These are phyloP conservation scores for Aspergillus novofumigatus DNA, from an alignment of 2,329 filamentous ascomycete species.

Conservation along the genomic window DNA sequence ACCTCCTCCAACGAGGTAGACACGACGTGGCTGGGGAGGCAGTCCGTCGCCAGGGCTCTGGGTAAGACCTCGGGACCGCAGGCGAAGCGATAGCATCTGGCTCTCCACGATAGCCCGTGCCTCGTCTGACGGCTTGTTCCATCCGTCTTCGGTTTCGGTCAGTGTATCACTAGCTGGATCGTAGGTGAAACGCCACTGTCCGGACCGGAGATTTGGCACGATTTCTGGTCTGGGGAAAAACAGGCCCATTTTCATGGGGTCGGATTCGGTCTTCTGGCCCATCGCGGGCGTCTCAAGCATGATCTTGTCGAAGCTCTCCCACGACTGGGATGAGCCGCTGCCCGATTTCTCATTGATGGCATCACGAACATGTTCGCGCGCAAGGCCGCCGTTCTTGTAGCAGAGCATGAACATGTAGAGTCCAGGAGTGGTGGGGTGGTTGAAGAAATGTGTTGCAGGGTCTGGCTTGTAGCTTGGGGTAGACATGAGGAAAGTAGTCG, in stretches of 20 bases:
- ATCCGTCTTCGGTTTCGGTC: slow-evolving; percentile 50
- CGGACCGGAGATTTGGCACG: slow-evolving; percentile 81
- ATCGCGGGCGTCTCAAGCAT: slow-evolving; percentile 67
- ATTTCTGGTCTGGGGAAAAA: slow-evolving; percentile 96
- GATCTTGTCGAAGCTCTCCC: slow-evolving; percentile 75
- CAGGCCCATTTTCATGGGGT: slow-evolving; percentile 78
- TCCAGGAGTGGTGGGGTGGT: slow-evolving; percentile 84
- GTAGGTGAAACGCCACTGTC: slow-evolving; percentile 79
- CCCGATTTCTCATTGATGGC: slow-evolving; percentile 57
- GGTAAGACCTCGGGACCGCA: slow-evolving; percentile 77
- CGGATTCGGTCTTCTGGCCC: slow-evolving; percentile 51
- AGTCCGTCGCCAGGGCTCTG: slow-evolving; percentile 51
- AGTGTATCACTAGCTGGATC: slow-evolving; percentile 45
- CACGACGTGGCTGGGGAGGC: slow-evolving; percentile 77
- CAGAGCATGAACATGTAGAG: slow-evolving; percentile 99
- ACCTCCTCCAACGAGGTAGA: slow-evolving; percentile 93
- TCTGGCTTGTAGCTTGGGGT: slow-evolving; percentile 88
- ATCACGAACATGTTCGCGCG: slow-evolving; percentile 85
- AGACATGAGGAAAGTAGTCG: slow-evolving; percentile 96
- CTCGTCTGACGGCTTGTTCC: slow-evolving; percentile 63
- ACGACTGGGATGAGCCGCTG: slow-evolving; percentile 51
- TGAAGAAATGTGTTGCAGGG: slow-evolving; percentile 94
- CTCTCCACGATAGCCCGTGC: slow-evolving; percentile 86
- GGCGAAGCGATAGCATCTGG: slow-evolving; percentile 86
- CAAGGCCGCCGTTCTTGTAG: slow-evolving; percentile 96